These are phyloP conservation scores for Alternaria incomplexa DNA, from an alignment of 2,329 filamentous ascomycete genomes.

Conservation along the genomic window DNA sequence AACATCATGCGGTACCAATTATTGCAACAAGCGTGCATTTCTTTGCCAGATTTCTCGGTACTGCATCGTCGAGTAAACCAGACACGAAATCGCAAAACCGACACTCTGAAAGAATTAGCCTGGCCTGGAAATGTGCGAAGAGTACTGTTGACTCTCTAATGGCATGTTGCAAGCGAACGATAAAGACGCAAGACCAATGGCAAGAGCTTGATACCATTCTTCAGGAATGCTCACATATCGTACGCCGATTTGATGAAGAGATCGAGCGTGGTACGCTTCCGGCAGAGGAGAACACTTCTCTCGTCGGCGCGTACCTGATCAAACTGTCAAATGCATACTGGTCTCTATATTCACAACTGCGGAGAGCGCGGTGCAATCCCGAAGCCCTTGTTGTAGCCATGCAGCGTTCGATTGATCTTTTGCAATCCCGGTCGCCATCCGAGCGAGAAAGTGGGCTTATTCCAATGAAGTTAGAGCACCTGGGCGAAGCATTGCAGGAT, in stretches of 20 bases:
- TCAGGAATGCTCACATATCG: constrained; percentile 39
- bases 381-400: constrained; percentile 62
- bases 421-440: constrained; percentile 60
- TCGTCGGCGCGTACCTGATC: constrained; percentile 52
- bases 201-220: constrained; percentile 39
- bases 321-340: constrained; percentile 77
- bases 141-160: constrained; percentile 45
- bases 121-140: constrained; percentile 38
- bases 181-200: constrained; percentile 34
- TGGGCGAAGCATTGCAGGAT: constrained; percentile 66
- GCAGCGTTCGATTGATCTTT: constrained; percentile 67
- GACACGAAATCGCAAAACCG: constrained; percentile 25
- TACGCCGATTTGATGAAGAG: constrained; percentile 33
- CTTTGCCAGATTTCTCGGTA: constrained; percentile 40
- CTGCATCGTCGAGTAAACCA: constrained; percentile 15
- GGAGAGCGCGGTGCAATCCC: constrained; percentile 53
- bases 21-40: constrained; percentile 42
- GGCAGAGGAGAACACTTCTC: constrained; percentile 10
- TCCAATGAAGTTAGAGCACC: constrained; percentile 68
- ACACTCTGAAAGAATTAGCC: constrained; percentile 29
- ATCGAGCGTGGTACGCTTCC: constrained; percentile 4
- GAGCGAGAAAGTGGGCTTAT: constrained; percentile 68
- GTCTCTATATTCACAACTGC: constrained; percentile 62
- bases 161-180: constrained; percentile 38
- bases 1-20: constrained; percentile 26